Evolutionary conservation across 257 asterid genomes (phyloP).

Genomic region (Jacaranda mimosifolia): DNA sequence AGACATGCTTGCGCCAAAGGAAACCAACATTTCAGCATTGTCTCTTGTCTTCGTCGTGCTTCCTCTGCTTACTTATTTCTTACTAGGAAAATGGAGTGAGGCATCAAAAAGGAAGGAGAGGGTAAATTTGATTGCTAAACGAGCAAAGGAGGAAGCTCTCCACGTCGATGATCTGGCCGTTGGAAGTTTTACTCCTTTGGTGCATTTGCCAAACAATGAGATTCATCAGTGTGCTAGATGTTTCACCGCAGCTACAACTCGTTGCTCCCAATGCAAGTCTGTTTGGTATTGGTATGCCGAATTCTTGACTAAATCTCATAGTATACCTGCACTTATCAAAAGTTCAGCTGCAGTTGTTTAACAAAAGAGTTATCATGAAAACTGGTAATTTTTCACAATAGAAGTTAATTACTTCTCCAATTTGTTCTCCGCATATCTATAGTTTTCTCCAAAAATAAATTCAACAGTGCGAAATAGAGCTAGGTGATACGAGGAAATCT

Average conservation of each 20-base stretch:
- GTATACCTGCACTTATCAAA: no score
- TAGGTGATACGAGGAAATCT: not conserved
- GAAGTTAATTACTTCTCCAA: no score
- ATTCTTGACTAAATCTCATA: conserved; percentile 22
- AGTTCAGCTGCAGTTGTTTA: no score
- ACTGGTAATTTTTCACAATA: no score
- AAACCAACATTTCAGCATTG: conserved; percentile 67
- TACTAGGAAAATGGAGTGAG: conserved; percentile 85
- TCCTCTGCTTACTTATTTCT: conserved; percentile 72
- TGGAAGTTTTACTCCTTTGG: conserved; percentile 48
- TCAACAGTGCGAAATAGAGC: not conserved
- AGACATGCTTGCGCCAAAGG: conserved; percentile 67
- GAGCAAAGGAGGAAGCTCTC: conserved; percentile 64
- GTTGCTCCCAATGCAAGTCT: conserved; percentile 83
- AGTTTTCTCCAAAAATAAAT: not conserved
- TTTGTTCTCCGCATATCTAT: no score
- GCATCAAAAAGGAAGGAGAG: conserved; percentile 61
- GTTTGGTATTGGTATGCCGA: conserved; percentile 79
- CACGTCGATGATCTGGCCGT: conserved; percentile 53
- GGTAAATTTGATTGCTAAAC: conserved; percentile 51
- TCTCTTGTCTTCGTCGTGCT: conserved; percentile 73
- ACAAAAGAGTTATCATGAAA: no score
- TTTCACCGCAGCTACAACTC: conserved; percentile 68
- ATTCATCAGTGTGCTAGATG: conserved; percentile 69
- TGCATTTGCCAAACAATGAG: conserved; percentile 52